Base-by-base conservation (phyloP, 805 yeast genomes). In the Spathaspora passalidarum region DNA sequence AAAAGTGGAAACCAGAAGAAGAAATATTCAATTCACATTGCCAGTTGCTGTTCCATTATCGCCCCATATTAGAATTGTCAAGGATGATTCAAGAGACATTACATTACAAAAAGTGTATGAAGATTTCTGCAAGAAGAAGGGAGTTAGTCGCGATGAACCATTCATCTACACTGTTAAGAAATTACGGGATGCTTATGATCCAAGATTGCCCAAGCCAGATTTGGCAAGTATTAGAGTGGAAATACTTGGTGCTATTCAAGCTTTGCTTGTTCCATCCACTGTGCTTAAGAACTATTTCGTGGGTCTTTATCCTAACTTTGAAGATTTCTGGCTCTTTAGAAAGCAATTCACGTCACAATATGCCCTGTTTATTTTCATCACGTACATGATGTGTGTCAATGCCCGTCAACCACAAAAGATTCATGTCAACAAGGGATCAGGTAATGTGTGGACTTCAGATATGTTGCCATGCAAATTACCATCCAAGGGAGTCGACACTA, bases 241-340 rank as follows among this genome's bases (percentile, higher is more conserved):
- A 65, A 91, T 95, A 44, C 74, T 94, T 61, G 81, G 89, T 53
- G 90, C 96, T 2, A 88, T 92, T 50, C 97, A 94, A 66, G 78
- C 96, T 1, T 70, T 86, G 58, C 76, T 88, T 65, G 92, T 91
- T 44, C 98, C 99, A 29, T 77, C 86, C 19, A 84, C 88, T 4
- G 85, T 92, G 26, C 72, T 92, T 72, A 82, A 82, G 58, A 87
- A 87, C 53, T 86, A 87, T 62, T 94, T 90, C 60, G 63, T 84
- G 46, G 75, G 73, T 5, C 69, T 82, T 35, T 94, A 83, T 64
- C 76, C 84, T 10, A 78, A 82, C 48, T 95, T 85, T 62, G 97
- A 87, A 63, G 97, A 92, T 58, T 94, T 92, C 74, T 94, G 99
- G 99, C 68, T 92, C 43, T 94, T 95, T 82, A 80, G 98, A 51